Percentiles rank a stretch among this genome's conserved stretches.
Conservation (phyloP, 2,329 filamentous ascomycete genomes). For the Xylariaceae sp. region DNA sequence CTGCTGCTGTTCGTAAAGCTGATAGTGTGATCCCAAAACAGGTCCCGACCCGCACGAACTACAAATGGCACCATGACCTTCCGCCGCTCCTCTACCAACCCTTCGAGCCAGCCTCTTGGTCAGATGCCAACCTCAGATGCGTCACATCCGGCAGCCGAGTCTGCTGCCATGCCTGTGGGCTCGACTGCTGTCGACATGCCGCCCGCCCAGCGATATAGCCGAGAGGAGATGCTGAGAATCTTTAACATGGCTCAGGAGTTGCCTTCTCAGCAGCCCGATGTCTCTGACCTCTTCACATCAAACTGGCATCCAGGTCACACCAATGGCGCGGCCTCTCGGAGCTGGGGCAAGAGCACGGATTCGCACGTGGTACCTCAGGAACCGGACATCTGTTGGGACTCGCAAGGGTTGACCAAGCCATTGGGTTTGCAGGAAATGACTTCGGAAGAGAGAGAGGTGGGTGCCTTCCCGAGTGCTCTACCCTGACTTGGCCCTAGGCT, state of each 20-base stretch:
- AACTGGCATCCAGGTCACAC: constrained; percentile 72
- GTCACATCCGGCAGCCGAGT: constrained; percentile 17
- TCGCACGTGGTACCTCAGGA: constrained; percentile 66
- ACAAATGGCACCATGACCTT: constrained; percentile 58
- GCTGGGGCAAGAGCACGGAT: constrained; percentile 74
- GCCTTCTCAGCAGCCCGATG: constrained; percentile 44
- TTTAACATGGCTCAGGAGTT: constrained; percentile 42
- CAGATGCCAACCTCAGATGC: constrained; percentile 27
- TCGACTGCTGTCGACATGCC: constrained; percentile 38
- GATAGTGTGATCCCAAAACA: too few species aligned
- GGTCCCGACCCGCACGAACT: constrained; percentile 51
- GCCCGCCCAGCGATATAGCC: constrained; percentile 59
- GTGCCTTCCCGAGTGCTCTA: constrained; percentile 15
- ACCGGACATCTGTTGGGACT: constrained; percentile 89
- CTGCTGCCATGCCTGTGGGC: constrained; percentile 51
- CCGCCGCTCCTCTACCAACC: constrained; percentile 54
- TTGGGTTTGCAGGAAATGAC: constrained; percentile 66
- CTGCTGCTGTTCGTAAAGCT: too few species aligned
- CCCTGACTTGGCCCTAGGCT: neutral
- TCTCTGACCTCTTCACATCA: constrained; percentile 62
- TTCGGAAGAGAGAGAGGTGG: constrained; percentile 51
- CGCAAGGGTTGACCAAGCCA: constrained; percentile 60
- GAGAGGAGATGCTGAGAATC: constrained; percentile 70
- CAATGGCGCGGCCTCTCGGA: constrained; percentile 54
- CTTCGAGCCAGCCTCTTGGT: constrained; percentile 33